Conservation (phyloP, 148 eudicot genomes). For the Dysphania ambrosioides region DNA sequence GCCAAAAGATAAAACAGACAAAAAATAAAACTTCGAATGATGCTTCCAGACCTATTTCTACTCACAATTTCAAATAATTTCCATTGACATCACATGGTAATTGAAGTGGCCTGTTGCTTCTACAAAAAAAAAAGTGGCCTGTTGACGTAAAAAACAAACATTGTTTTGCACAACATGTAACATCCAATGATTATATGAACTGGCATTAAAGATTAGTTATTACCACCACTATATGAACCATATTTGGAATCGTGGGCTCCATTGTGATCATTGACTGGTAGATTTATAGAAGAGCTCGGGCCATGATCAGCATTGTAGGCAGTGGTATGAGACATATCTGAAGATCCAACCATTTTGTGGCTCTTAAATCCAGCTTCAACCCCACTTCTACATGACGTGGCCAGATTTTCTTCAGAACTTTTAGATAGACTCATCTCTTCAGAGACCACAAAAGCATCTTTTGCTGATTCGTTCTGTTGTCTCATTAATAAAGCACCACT, state of each 20-base stretch:
- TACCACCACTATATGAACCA: conserved; percentile 34
- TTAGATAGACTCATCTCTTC: conserved; percentile 32
- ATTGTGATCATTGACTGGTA: conserved; percentile 26
- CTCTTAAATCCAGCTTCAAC: conserved; percentile 24
- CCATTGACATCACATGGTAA: neutral
- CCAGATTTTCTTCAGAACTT: conserved; percentile 28
- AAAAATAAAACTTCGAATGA: neutral
- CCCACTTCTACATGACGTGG: conserved; percentile 28
- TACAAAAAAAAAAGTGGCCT: too few species aligned
- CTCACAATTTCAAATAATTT: neutral
- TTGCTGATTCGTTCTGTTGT: conserved; percentile 30
- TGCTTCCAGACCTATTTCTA: neutral
- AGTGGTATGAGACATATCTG: conserved; percentile 18
- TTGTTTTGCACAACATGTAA: neutral
- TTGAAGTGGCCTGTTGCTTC: neutral
- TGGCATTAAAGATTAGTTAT: conserved; percentile 5
- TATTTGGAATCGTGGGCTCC: conserved; percentile 23
- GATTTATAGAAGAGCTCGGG: conserved; percentile 26
- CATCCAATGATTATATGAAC: neutral
- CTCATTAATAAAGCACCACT: conserved; percentile 36
- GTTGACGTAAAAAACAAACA: neutral
- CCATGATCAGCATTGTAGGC: conserved; percentile 16
- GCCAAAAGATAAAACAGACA: neutral
- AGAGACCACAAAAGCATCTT: conserved; percentile 21
- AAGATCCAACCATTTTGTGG: conserved; percentile 30